These are phyloP conservation scores for Plantago rigida DNA, from an alignment of 305 asterid species.

Conservation along the genomic window DNA sequence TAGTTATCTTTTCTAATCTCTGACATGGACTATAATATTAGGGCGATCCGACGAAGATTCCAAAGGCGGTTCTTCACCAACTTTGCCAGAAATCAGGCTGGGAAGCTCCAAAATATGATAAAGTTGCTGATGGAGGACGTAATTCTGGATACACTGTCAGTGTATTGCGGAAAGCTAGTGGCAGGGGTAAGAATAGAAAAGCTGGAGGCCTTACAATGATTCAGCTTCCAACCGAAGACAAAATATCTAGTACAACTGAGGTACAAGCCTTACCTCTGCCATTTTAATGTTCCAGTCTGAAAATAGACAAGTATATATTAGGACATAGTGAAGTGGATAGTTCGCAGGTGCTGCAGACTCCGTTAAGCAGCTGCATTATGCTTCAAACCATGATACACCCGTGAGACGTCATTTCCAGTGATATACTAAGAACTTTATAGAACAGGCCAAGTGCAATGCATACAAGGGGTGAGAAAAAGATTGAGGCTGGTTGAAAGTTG, in stretches of 20 bases:
- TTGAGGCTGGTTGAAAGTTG: constrained; percentile 1
- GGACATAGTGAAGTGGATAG: background rate
- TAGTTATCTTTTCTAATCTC: background rate
- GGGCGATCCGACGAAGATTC: constrained; percentile 83
- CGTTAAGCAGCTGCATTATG: constrained; percentile 1
- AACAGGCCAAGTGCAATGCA: too few species aligned
- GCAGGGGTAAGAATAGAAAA: constrained; percentile 94
- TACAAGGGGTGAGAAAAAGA: constrained; percentile 9
- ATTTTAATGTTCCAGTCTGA: constrained; percentile 18
- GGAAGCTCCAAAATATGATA: constrained; percentile 92
- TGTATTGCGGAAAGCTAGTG: constrained; percentile 76
- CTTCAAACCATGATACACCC: background rate
- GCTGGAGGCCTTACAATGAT: constrained; percentile 83
- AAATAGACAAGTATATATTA: background rate
- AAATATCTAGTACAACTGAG: constrained; percentile 51
- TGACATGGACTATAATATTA: constrained; percentile 29
- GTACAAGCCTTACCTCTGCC: constrained; percentile 34
- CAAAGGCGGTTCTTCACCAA: constrained; percentile 95
- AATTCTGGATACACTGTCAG: constrained; percentile 59
- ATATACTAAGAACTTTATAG: too few species aligned
- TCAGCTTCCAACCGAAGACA: constrained; percentile 62
- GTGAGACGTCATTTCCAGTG: too few species aligned
- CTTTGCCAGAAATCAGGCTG: constrained; percentile 91
- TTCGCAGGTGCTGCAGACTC: constrained; percentile 11
- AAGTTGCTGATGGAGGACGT: constrained; percentile 43